phyloP scores from a whole-genome alignment of 306 rosid species.

The Medicago ruthenica region DNA sequence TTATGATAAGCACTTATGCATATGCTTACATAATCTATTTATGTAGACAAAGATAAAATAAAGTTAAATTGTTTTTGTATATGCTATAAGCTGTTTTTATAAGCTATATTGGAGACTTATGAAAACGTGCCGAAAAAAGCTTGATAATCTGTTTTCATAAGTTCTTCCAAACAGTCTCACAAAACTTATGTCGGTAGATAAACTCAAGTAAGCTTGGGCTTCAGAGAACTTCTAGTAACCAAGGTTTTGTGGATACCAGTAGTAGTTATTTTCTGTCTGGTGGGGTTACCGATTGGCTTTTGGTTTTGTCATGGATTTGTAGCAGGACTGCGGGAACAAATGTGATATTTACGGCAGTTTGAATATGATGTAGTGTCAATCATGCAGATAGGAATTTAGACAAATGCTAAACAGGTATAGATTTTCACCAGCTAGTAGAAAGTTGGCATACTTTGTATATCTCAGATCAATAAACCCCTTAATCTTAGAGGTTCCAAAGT shows the following conservation, averaged over 20 bases:
- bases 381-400: background rate
- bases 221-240: background rate
- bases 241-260: background rate
- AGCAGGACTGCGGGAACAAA: background rate
- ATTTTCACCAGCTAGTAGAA: slow-evolving; percentile 1
- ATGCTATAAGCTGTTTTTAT: no score
- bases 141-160: no score
- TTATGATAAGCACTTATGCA: no score
- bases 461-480: slow-evolving; percentile 19
- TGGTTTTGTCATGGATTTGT: slow-evolving; percentile 23
- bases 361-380: background rate
- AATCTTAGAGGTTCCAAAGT: slow-evolving; percentile 16
- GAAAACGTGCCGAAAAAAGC: no score
- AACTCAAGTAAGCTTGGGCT: no score
- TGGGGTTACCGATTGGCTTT: background rate
- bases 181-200: no score
- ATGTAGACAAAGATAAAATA: no score
- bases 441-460: background rate
- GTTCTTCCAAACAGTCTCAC: no score
- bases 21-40: no score
- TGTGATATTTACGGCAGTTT: background rate
- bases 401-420: slow-evolving; percentile 1
- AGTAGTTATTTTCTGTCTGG: slow-evolving; percentile 3
- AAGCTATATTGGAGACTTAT: no score
- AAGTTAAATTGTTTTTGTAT: no score